Evolutionary conservation across 331 rosid genomes (phyloP).

Genomic region (Acacia concinna): DNA sequence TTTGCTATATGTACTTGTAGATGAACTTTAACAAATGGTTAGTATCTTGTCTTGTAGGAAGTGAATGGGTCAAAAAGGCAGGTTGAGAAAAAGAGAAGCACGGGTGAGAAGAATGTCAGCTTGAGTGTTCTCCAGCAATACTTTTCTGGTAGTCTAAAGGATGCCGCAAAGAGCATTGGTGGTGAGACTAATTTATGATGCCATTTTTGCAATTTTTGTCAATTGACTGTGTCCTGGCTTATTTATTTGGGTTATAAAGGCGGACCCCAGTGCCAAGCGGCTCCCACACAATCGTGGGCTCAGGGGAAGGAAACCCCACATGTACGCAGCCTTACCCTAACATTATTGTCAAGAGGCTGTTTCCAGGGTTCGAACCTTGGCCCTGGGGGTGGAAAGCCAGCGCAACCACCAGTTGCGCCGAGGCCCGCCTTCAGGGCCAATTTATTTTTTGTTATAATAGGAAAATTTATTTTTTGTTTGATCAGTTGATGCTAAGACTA

Average conservation of each 20-base stretch:
- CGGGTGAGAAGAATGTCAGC: constrained; percentile 85
- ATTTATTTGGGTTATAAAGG: constrained; percentile 27
- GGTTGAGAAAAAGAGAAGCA: constrained; percentile 68
- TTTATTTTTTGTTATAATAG: too few relatives aligned
- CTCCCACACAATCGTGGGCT: too few relatives aligned
- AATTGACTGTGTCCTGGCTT: constrained; percentile 1
- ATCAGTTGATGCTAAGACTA: neutral
- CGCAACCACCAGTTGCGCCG: too few relatives aligned
- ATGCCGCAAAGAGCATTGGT: constrained; percentile 95
- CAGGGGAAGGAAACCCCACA: too few relatives aligned
- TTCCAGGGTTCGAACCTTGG: too few relatives aligned
- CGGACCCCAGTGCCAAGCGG: too few relatives aligned
- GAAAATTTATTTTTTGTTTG: constrained; percentile 1
- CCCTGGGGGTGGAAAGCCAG: too few relatives aligned
- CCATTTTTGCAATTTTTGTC: neutral
- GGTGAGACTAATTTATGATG: constrained; percentile 51
- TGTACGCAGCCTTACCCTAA: too few relatives aligned
- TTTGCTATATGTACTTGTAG: constrained; percentile 24
- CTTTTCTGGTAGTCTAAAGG: constrained; percentile 96
- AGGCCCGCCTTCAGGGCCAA: too few relatives aligned
- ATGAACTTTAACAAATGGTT: neutral
- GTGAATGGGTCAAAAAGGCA: constrained; percentile 56
- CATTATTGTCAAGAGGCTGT: too few relatives aligned
- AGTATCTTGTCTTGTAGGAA: constrained; percentile 43
- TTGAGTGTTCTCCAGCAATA: constrained; percentile 86